Conservation (phyloP, 2,329 filamentous ascomycete species). For the Nigrograna mackinnonii region DNA sequence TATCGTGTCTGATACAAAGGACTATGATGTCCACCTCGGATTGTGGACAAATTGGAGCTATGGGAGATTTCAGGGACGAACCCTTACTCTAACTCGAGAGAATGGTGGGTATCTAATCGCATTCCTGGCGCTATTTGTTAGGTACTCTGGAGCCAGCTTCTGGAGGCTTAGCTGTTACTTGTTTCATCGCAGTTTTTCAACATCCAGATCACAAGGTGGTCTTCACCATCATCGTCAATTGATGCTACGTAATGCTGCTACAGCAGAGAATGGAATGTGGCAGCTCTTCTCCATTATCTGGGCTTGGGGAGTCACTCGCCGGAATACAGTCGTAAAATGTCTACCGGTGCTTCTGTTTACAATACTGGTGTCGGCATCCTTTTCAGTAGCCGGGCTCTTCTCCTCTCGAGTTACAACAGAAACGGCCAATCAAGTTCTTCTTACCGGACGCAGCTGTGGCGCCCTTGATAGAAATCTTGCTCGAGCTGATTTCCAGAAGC, state of each 20-base stretch:
- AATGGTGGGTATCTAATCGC: slow-evolving; percentile 20
- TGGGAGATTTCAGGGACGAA: slow-evolving; percentile 12
- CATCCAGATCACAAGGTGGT: slow-evolving; percentile 18
- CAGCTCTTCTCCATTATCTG: not conserved
- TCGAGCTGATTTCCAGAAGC: not conserved
- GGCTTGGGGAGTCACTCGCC: not conserved
- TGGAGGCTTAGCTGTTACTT: slow-evolving; percentile 17
- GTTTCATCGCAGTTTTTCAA: slow-evolving; percentile 28
- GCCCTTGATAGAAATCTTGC: not conserved
- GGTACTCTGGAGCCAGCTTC: slow-evolving; percentile 10
- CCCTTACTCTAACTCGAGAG: slow-evolving; percentile 15
- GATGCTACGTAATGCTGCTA: slow-evolving; percentile 32
- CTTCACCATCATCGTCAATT: slow-evolving; percentile 33
- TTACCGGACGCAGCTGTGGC: not conserved
- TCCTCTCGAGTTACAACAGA: slow-evolving; percentile 1
- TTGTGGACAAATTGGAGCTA: slow-evolving; percentile 20
- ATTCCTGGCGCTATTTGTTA: slow-evolving; percentile 27
- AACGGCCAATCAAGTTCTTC: not conserved
- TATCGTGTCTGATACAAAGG: no score
- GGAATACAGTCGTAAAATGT: not conserved
- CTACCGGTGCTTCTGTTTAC: not conserved
- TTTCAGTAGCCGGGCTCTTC: not conserved
- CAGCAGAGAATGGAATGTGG: slow-evolving; percentile 8
- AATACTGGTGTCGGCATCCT: not conserved
- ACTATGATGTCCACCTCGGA: slow-evolving; percentile 11